phyloP scores from a whole-genome alignment of 305 asterid species.

The Solanum hybrid region DNA sequence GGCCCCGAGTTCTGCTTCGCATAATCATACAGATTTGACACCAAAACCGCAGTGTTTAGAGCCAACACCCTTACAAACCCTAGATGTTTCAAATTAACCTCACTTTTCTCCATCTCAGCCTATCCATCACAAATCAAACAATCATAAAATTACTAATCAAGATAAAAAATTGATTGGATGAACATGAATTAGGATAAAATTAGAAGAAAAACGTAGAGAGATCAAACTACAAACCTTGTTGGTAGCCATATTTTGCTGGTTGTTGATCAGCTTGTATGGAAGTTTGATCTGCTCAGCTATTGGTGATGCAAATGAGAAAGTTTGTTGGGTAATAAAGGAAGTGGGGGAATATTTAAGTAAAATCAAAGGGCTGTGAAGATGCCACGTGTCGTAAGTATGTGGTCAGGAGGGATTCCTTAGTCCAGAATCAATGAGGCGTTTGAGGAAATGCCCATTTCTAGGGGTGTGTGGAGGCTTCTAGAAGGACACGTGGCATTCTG shows the following conservation, averaged over 20 bases:
- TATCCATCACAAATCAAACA: not conserved
- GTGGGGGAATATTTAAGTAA: not conserved
- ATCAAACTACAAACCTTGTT: not conserved
- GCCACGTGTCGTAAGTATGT: constrained; percentile 23
- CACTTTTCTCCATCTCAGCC: constrained; percentile 36
- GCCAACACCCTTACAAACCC: constrained; percentile 39
- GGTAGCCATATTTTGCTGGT: not conserved
- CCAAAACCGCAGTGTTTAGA: constrained; percentile 24
- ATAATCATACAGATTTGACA: constrained; percentile 13
- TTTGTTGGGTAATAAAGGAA: not conserved
- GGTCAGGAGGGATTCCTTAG: not conserved
- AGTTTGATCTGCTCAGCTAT: not conserved
- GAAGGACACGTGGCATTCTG: not conserved
- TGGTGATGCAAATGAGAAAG: not conserved
- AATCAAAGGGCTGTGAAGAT: not conserved
- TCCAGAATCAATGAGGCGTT: not conserved
- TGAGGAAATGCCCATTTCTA: not conserved
- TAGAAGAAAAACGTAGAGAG: not conserved
- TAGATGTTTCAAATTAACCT: constrained; percentile 42
- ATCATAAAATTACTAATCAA: not conserved
- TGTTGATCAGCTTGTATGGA: not conserved
- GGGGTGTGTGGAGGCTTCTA: not conserved
- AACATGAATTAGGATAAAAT: not conserved
- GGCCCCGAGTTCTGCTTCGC: constrained; percentile 29
- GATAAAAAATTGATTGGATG: not conserved